Evolutionary conservation across 129 eudicot species (phyloP).

Genomic region (Oenanthe sinensis): DNA sequence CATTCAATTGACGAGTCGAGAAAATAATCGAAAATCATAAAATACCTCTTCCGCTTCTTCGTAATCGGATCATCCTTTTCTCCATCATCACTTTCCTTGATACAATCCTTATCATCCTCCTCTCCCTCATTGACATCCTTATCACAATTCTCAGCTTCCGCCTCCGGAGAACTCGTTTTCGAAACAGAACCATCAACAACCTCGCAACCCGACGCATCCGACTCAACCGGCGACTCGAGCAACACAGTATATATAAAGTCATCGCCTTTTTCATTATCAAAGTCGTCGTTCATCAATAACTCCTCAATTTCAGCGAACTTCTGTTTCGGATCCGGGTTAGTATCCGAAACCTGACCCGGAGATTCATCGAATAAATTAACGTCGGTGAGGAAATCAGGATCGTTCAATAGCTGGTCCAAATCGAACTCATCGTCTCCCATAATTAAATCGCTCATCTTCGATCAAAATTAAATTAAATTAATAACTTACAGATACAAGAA

Average conservation of each 20-base stretch:
- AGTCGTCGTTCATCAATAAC: constrained; percentile 7
- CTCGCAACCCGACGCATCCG: not conserved
- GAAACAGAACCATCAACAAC: not conserved
- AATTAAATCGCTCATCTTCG: not conserved
- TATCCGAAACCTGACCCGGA: not conserved
- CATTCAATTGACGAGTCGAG: too few relatives aligned
- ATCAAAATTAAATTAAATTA: not conserved
- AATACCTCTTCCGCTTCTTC: constrained; percentile 10
- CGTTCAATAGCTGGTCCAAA: not conserved
- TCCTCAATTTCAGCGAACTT: not conserved
- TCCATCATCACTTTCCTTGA: not conserved
- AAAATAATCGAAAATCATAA: not conserved
- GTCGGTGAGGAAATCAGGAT: not conserved
- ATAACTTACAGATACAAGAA: not conserved
- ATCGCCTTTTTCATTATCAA: not conserved
- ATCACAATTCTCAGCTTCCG: not conserved
- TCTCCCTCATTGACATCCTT: not conserved
- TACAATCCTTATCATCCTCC: not conserved
- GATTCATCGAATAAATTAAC: not conserved
- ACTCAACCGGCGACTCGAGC: constrained; percentile 5
- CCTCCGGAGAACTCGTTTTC: constrained; percentile 3
- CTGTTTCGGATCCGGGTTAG: not conserved
- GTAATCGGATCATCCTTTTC: not conserved
- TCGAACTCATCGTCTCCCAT: not conserved
- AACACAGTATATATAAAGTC: not conserved